These are phyloP conservation scores for Larix kaempferi DNA, from an alignment of 75 land plant species.

Conservation along the genomic window DNA sequence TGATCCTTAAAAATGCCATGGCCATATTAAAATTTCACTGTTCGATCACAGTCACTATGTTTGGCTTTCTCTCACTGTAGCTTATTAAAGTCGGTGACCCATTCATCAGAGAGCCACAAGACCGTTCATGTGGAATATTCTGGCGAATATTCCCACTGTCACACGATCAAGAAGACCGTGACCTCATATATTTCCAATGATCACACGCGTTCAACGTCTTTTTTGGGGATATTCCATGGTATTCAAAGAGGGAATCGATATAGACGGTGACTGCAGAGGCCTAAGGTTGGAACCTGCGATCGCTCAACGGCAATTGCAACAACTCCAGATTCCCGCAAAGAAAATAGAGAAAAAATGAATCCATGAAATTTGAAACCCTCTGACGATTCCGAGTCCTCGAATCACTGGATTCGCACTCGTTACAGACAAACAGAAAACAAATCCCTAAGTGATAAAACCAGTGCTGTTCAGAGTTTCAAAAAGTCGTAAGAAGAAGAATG, in stretches of 20 bases:
- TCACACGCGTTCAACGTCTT: too few relatives aligned
- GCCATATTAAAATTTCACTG: background rate
- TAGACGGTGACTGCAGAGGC: too few relatives aligned
- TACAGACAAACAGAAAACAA: too few relatives aligned
- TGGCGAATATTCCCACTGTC: background rate
- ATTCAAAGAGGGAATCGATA: background rate
- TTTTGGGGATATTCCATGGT: background rate
- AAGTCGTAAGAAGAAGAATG: background rate
- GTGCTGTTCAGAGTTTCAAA: background rate
- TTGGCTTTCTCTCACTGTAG: background rate
- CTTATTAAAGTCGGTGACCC: background rate
- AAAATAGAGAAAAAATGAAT: background rate
- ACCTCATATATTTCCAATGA: background rate
- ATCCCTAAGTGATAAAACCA: background rate
- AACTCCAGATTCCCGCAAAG: background rate
- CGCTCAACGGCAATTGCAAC: background rate
- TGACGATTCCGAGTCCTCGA: background rate
- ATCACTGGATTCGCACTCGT: too few relatives aligned
- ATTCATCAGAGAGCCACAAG: background rate
- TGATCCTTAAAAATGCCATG: too few relatives aligned
- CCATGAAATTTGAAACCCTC: background rate
- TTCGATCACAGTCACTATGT: background rate
- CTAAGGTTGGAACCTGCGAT: background rate
- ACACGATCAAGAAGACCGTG: background rate
- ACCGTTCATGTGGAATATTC: background rate